phyloP scores from a whole-genome alignment of 2,329 filamentous ascomycete species.

The Leptodontidium sp. region DNA sequence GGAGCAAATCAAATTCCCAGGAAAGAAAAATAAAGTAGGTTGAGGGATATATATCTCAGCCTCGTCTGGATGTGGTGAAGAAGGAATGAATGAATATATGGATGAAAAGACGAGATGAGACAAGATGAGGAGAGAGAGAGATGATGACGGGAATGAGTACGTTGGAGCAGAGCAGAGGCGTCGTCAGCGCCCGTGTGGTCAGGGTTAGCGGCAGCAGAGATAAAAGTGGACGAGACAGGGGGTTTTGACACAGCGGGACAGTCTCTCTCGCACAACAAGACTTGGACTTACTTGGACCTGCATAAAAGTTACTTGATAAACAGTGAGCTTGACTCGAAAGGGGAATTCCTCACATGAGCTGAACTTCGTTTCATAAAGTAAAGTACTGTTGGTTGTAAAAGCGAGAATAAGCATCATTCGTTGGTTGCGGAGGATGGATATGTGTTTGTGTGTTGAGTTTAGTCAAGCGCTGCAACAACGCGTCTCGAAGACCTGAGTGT shows the following conservation, averaged over 20 bases:
- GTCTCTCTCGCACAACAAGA: neutral
- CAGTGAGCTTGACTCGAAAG: neutral
- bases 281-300: neutral
- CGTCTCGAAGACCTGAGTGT: no score
- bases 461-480: no score
- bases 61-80: neutral
- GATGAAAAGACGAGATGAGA: neutral
- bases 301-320: neutral
- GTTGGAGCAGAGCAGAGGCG: constrained; percentile 1
- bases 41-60: neutral
- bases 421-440: no score
- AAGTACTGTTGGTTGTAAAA: no score
- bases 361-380: neutral
- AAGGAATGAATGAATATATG: neutral
- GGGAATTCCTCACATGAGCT: neutral
- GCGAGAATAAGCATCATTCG: no score
- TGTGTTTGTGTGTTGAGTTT: no score
- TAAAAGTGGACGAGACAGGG: constrained; percentile 20
- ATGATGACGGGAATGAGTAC: neutral
- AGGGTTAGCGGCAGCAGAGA: constrained; percentile 4
- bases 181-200: constrained; percentile 19
- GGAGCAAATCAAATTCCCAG: constrained; percentile 6
- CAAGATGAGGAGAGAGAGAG: constrained; percentile 4
- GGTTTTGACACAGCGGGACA: constrained; percentile 11
- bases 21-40: neutral